Base-by-base conservation (phyloP, 257 asterid genomes). In the Penstemon newberryi region DNA sequence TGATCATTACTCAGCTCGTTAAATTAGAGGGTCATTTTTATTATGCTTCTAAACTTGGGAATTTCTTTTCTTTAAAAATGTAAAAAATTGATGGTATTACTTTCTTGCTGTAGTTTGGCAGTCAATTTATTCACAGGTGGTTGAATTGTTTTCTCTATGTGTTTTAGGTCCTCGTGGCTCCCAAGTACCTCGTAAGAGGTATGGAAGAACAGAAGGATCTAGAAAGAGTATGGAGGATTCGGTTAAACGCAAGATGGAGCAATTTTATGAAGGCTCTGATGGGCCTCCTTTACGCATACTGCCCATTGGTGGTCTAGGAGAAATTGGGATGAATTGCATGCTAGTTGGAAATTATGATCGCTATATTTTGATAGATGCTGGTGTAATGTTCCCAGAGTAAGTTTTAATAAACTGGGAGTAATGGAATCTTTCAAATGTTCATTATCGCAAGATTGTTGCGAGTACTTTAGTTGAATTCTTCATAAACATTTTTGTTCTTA, bases 311-410 rank as follows among this genome's bases (percentile, higher is more conserved):
- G 99, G 99, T 67, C 80, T 94, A 60, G 97, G 96, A 76, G 97
- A 94, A 84, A 94, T 94, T 43, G 99, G 99, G 84, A 94, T 94
- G 99, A 94, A 94, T 70, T 94, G 99, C 87, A 94, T 94, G 99
- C 91, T 94, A 11, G 88, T 94, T 40, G 99, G 99, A 57, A 89
- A 91, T 80, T 87, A 84, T 77, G 97, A 94, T 66, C 89, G 99
- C 53, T 94, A 94, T 83, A 87, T 94, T 77, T 79, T 94, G 80
- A 84, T 94, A 57, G 99, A 94, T 82, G 97, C 99, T 47, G 99
- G 99, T 74, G 83, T 94, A 36, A 94, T 94, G 99, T 94, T 94
- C 77, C 96, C 99, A 55, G 97, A 87, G 99, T 94, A 83, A 82
- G 96, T 83, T 63, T 42, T 43, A 12, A 25, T 52, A 51, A 63